Percentiles rank a stretch among this genome's conserved stretches.
These are phyloP conservation scores for Cytospora schulzeri DNA, from an alignment of 2,329 filamentous ascomycete species.

Conservation along the genomic window DNA sequence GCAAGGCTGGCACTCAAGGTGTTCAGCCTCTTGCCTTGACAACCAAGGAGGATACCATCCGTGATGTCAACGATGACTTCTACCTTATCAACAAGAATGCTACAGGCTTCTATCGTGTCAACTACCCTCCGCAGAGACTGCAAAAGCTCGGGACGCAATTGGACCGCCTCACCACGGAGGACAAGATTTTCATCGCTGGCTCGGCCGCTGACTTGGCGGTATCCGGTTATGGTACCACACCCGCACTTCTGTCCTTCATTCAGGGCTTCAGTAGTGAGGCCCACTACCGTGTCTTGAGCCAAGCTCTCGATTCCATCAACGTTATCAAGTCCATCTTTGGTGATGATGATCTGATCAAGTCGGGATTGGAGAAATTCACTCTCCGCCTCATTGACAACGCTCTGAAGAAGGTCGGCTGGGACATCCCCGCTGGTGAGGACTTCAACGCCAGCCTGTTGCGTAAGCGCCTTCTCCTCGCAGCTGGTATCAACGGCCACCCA, in stretches of 20 bases:
- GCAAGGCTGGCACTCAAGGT: constrained; percentile 66
- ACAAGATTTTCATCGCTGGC: constrained; percentile 90
- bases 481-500: constrained; percentile 76
- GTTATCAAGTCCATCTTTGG: constrained; percentile 85
- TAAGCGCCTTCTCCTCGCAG: constrained; percentile 75
- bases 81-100: constrained; percentile 94
- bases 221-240: constrained; percentile 80
- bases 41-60: constrained; percentile 74
- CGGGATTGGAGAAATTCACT: constrained; percentile 76
- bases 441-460: constrained; percentile 82
- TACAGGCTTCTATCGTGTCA: constrained; percentile 87
- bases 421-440: constrained; percentile 75
- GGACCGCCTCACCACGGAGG: constrained; percentile 75
- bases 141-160: constrained; percentile 78
- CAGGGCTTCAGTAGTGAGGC: constrained; percentile 81
- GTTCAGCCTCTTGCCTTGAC: constrained; percentile 70
- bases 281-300: constrained; percentile 87
- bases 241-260: constrained; percentile 79
- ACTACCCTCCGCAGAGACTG: constrained; percentile 84
- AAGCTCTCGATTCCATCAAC: constrained; percentile 75
- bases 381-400: constrained; percentile 75
- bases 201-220: constrained; percentile 89
- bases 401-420: constrained; percentile 82
- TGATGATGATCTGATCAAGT: constrained; percentile 70
- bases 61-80: constrained; percentile 74